Evolutionary conservation across 108 stramenopile species (phyloP).

Genomic region (Cyclotella distinguenda): DNA sequence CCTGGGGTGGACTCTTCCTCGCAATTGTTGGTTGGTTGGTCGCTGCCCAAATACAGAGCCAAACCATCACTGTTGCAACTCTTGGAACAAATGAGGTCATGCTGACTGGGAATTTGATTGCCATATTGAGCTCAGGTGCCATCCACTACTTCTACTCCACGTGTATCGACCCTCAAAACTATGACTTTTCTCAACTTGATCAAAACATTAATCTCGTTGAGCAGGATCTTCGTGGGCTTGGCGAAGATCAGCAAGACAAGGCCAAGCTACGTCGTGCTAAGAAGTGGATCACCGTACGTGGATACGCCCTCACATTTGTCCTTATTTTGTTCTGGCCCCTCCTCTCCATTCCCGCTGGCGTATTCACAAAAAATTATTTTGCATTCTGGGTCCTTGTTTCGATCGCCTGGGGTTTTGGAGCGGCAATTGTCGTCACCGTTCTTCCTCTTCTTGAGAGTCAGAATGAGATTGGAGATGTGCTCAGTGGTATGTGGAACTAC

Average conservation of each 20-base stretch:
- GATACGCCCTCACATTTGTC: slow-evolving; percentile 75
- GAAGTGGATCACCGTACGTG: slow-evolving; percentile 82
- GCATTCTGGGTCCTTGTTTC: slow-evolving; percentile 90
- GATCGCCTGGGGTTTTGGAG: slow-evolving; percentile 86
- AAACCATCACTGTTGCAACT: slow-evolving; percentile 56
- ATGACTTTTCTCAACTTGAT: slow-evolving; percentile 69
- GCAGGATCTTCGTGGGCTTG: slow-evolving; percentile 68
- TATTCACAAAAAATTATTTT: slow-evolving; percentile 81
- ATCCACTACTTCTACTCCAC: slow-evolving; percentile 73
- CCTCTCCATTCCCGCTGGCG: slow-evolving; percentile 84
- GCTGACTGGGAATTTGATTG: slow-evolving; percentile 89
- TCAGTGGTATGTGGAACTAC: slow-evolving; percentile 52
- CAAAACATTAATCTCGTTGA: slow-evolving; percentile 72
- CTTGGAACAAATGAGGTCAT: slow-evolving; percentile 88
- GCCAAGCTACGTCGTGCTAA: slow-evolving; percentile 58
- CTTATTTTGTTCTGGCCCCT: slow-evolving; percentile 90
- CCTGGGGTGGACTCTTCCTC: slow-evolving; percentile 74
- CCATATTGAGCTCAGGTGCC: slow-evolving; percentile 72
- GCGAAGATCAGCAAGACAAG: slow-evolving; percentile 61
- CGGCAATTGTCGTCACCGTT: slow-evolving; percentile 70
- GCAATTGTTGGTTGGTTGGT: slow-evolving; percentile 81
- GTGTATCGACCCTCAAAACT: slow-evolving; percentile 83
- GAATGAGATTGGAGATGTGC: slow-evolving; percentile 59
- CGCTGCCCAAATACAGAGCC: slow-evolving; percentile 59
- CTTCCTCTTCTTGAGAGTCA: slow-evolving; percentile 78